Base-by-base conservation (phyloP, 768 basidiomycete species). In the Exsudoporus frostii region DNA sequence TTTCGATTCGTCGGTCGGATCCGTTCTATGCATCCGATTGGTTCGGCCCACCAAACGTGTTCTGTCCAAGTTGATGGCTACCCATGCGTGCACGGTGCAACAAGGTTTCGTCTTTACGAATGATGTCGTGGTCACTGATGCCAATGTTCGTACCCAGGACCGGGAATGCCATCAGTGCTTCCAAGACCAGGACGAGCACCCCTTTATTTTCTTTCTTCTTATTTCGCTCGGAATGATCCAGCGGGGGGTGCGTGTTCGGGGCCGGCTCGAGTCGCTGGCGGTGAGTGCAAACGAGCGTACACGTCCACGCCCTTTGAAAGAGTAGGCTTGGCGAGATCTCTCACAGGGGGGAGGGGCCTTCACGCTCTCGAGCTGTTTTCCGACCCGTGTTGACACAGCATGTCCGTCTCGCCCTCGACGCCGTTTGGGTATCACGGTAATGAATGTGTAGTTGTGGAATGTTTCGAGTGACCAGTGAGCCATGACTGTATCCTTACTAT, bases 401-500 rank as follows among this genome's bases (percentile, higher is more conserved):
- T 19, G 3, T 43, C 20, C 19, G 34, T 56, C 54, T 48, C 53
- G 32, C 22, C 25, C n/a, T n/a, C n/a, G n/a, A 27, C 37, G 13
- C 25, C 55, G 10, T 39, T 42, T 25, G 20, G 14, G 50, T 36
- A 48, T 29, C 46, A 48, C 24, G 25, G 46, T 37, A 27, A 37
- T 48, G 19, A 38, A 13, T 25, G 43, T 17, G 51, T 49, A 32
- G n/a, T n/a, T n/a, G n/a, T n/a, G n/a, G 34, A 39, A 30, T 43
- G 57, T 59, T 59, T 59, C 58, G 42, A 49, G 27, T 19, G 34
- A 29, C 25, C n/a, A n/a, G n/a, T 42, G 41, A 55, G n/a, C 34
- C 19, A n/a, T 25, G 24, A 27, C 19, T 19, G 43, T n/a, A 38
- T 51, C 22, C 11, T 48, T 33, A 20, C n/a, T n/a, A n/a, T 51